Percentiles rank a stretch among this genome's conserved stretches.
Conservation (phyloP, 2,329 filamentous ascomycete species). For the Blastomyces percursus region DNA sequence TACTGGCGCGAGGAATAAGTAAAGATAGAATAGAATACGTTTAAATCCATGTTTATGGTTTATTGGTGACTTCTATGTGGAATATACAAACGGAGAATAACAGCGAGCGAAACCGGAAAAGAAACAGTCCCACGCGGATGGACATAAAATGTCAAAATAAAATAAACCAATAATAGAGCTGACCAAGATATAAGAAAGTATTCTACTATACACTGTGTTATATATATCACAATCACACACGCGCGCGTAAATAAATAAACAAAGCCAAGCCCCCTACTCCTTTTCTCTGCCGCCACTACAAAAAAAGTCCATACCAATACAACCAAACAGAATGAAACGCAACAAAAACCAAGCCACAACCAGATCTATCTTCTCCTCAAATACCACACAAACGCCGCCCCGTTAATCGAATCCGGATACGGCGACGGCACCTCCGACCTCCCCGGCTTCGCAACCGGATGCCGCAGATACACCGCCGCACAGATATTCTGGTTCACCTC, state of each 20-base stretch:
- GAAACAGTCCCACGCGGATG: too few species aligned
- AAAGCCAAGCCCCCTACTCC: background rate
- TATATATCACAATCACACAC: background rate
- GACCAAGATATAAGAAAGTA: background rate
- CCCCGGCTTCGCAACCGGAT: conserved; percentile 80
- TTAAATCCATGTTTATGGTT: too few species aligned
- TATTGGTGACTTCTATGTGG: too few species aligned
- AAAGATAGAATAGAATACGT: too few species aligned
- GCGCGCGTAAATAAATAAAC: too few species aligned
- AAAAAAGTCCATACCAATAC: background rate
- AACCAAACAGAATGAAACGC: background rate
- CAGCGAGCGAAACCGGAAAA: too few species aligned
- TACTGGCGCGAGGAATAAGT: too few species aligned
- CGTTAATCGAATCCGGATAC: conserved; percentile 57
- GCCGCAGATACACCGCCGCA: conserved; percentile 84
- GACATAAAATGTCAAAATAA: background rate
- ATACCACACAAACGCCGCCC: conserved; percentile 91
- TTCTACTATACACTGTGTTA: background rate
- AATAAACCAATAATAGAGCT: background rate
- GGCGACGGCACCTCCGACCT: conserved; percentile 75
- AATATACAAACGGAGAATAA: too few species aligned
- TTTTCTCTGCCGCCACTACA: background rate
- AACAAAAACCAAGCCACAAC: too few species aligned
- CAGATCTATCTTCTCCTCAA: conserved; percentile 58
- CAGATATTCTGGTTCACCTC: conserved; percentile 98